phyloP scores from a whole-genome alignment of 1,284 basidiomycete species.

The Mrakiaceae sp. region DNA sequence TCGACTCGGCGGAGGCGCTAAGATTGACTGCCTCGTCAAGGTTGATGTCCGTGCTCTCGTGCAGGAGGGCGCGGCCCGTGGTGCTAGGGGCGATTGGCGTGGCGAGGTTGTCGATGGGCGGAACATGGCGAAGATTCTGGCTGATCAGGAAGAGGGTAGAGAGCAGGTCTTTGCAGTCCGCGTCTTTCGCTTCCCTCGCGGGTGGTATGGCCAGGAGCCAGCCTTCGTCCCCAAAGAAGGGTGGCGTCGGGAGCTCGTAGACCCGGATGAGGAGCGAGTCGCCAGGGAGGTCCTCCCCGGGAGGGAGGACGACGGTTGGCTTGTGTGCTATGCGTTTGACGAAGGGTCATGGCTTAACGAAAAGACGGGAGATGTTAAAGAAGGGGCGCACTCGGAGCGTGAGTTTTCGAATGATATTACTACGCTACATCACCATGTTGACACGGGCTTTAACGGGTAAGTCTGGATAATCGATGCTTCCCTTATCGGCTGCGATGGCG shows the following conservation, averaged over 20 bases:
- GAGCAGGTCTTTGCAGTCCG: conserved; percentile 25
- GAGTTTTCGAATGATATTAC: background rate
- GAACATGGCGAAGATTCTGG: conserved; percentile 31
- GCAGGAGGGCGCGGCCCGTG: conserved; percentile 25
- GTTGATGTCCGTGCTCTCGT: conserved; percentile 34
- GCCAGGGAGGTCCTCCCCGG: background rate
- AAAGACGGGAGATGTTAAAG: background rate
- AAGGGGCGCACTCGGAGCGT: background rate
- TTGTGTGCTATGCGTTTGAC: conserved; percentile 23
- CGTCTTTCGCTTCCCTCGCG: conserved; percentile 36
- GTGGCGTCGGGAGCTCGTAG: conserved; percentile 8
- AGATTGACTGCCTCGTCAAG: conserved; percentile 42
- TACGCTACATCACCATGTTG: too few species aligned
- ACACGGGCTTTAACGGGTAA: background rate
- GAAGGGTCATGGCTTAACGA: background rate
- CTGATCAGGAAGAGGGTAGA: conserved; percentile 22
- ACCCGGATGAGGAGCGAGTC: conserved; percentile 12
- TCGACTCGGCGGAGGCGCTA: conserved; percentile 39
- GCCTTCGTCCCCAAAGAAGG: conserved; percentile 32
- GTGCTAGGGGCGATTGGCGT: conserved; percentile 20
- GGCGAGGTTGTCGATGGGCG: conserved; percentile 32
- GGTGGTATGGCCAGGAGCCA: conserved; percentile 39
- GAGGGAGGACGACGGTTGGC: conserved; percentile 39
- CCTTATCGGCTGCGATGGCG: background rate
- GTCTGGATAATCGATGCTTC: conserved; percentile 1